Conservation (phyloP, 257 asterid genomes). For the Buddleja alternifolia region DNA sequence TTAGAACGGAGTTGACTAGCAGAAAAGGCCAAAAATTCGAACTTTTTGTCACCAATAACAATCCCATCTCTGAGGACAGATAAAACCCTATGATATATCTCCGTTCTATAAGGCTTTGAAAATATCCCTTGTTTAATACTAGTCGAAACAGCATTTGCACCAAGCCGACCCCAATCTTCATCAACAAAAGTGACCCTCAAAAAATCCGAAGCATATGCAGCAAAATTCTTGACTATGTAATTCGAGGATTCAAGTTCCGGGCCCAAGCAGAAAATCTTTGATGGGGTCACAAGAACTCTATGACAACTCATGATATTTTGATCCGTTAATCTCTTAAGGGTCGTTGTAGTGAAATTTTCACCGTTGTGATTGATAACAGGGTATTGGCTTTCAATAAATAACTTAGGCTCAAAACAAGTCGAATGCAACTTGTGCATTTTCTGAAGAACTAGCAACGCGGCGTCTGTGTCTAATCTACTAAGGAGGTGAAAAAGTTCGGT, state of each 20-base stretch:
- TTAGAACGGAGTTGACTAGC: constrained; percentile 93
- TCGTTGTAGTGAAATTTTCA: constrained; percentile 36
- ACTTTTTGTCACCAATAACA: constrained; percentile 71
- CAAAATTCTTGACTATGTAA: constrained; percentile 81
- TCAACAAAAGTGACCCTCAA: constrained; percentile 91
- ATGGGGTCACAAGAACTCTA: constrained; percentile 77
- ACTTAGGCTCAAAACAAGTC: constrained; percentile 68
- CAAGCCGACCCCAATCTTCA: constrained; percentile 91
- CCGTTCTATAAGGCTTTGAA: constrained; percentile 66
- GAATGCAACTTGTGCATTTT: constrained; percentile 72
- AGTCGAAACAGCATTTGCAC: constrained; percentile 51
- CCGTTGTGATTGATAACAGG: constrained; percentile 31
- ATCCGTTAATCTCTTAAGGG: constrained; percentile 44
- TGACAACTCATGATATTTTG: constrained; percentile 79
- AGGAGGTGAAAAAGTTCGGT: constrained; percentile 56
- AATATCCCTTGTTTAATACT: constrained; percentile 59
- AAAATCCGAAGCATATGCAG: constrained; percentile 71
- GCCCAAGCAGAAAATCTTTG: constrained; percentile 84
- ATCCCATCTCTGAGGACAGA: constrained; percentile 77
- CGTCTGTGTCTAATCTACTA: constrained; percentile 48
- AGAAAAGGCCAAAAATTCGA: constrained; percentile 83
- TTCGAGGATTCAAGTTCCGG: constrained; percentile 92
- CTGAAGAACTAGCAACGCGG: constrained; percentile 55
- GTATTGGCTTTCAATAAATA: constrained; percentile 48
- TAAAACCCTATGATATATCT: constrained; percentile 59